Base-by-base conservation (phyloP, 2,329 filamentous ascomycete genomes). In the Xylariomycetidae sp. region DNA sequence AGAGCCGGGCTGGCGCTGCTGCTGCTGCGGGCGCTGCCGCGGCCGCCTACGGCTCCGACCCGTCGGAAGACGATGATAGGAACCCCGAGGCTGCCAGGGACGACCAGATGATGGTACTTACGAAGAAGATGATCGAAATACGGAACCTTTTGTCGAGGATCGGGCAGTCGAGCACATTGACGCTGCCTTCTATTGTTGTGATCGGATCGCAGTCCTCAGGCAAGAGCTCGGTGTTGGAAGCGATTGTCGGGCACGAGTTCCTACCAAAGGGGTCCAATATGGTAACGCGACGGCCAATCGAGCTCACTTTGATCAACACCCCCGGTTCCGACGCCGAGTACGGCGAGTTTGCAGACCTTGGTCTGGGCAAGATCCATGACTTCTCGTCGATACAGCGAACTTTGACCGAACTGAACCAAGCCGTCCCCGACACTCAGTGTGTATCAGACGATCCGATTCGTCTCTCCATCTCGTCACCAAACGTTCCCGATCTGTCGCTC, bases 101-200 rank as follows among this genome's bases (percentile, higher is more conserved):
- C 52, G 92, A 98, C 57, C 92, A 98, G 61, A 98, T 98, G 90
- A 98, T 98, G 92, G 72, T 95, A 47, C 68, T 98, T 53, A 98
- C 93, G 2, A 90, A 92, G 66, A 96, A 96, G 65, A 98, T 98
- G 92, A 98, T 98, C 53, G 92, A 98, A 66, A 96, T 98, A 37
- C 74, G 93, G 47, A 89, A 82, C 47, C 86, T 98, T 36, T 70
- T 98, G 16, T 85, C 93, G 53, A 86, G 82, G 17, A 85, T 98
- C 29, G 93, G 89, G 20, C 90, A 98, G 65, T 93, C 89, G 1
- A 87, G 83, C 44, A 79, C 85, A 3, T 67, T 98, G 43, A 90
- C 85, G 1, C 66, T 98, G 15, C 92, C 92, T 0, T 96, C 93
- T 0, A 98, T 98, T 37, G 92, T 98, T n/a, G 92, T 98, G 23